These are phyloP conservation scores for Themeda triandra DNA, from an alignment of 176 grass and related monocot species.

Conservation along the genomic window DNA sequence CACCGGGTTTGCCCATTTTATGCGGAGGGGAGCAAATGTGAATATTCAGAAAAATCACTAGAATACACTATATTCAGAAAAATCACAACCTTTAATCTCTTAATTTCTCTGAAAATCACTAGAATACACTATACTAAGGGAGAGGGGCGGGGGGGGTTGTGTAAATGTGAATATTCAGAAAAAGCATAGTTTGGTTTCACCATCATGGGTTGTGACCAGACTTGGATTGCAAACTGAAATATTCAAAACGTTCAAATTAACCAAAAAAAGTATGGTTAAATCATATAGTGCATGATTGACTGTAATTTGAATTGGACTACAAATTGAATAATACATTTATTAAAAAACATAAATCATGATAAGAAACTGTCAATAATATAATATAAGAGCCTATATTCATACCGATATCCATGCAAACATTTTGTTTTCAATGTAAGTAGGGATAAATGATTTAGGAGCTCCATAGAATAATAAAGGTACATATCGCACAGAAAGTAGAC, in stretches of 20 bases:
- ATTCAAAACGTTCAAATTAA: too few species aligned
- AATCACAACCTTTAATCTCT: too few species aligned
- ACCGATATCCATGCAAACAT: not conserved
- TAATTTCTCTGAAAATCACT: too few species aligned
- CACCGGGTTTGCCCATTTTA: too few species aligned
- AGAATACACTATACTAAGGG: not conserved
- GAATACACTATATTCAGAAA: too few species aligned
- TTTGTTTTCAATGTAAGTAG: not conserved
- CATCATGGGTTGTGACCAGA: too few species aligned
- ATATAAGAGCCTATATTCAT: not conserved
- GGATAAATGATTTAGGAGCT: not conserved
- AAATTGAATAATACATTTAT: not conserved
- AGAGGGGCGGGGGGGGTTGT: not conserved
- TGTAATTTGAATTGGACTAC: not conserved
- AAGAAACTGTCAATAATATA: not conserved
- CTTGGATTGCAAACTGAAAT: too few species aligned
- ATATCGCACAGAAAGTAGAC: not conserved
- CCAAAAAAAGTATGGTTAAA: too few species aligned
- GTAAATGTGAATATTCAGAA: slow-evolving; percentile 8
- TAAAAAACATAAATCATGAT: not conserved
- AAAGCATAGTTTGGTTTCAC: too few species aligned
- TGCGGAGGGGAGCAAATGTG: too few species aligned
- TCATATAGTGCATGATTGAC: not conserved
- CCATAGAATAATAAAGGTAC: not conserved
- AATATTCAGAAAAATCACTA: too few species aligned